Evolutionary conservation across 495 filamentous ascomycete species (phyloP).

Genomic region (Penicillium cataractarum): DNA sequence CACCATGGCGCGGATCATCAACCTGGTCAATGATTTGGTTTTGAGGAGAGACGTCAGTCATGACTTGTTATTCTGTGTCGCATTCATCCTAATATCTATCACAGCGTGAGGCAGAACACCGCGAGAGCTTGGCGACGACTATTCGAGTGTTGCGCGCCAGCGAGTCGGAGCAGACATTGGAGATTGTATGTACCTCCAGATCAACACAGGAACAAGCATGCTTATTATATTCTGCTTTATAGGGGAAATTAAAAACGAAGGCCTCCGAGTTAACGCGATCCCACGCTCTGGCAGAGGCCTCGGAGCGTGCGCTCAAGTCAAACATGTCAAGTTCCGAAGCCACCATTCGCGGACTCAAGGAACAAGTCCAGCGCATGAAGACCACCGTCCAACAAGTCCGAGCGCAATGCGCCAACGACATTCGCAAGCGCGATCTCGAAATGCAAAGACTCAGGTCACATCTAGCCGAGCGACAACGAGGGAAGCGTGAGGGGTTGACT

Average conservation of each 20-base stretch:
- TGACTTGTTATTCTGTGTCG: background rate
- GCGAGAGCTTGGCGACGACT: conserved; percentile 77
- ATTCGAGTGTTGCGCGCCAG: conserved; percentile 73
- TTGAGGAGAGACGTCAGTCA: conserved; percentile 75
- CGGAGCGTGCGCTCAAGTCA: conserved; percentile 68
- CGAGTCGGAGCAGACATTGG: conserved; percentile 68
- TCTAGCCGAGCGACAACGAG: conserved; percentile 59
- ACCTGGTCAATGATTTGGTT: conserved; percentile 90
- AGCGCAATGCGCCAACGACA: conserved; percentile 85
- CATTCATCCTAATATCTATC: conserved; percentile 19
- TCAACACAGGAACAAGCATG: background rate
- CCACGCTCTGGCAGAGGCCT: conserved; percentile 71
- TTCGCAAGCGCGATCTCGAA: conserved; percentile 88
- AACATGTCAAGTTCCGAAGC: conserved; percentile 74
- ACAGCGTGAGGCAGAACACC: conserved; percentile 86
- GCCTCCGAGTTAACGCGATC: conserved; percentile 73
- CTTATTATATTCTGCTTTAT: conserved; percentile 16
- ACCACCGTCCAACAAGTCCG: conserved; percentile 78
- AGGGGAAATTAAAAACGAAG: conserved; percentile 69
- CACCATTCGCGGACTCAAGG: conserved; percentile 68
- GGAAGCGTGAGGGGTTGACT: conserved; percentile 51
- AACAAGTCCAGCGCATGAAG: conserved; percentile 79
- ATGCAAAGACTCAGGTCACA: conserved; percentile 87
- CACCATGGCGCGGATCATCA: conserved; percentile 86
- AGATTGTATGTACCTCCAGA: conserved; percentile 45